Evolutionary conservation across 352 stramenopile species (phyloP).

Genomic region (Globisporangium cylindrosporum): DNA sequence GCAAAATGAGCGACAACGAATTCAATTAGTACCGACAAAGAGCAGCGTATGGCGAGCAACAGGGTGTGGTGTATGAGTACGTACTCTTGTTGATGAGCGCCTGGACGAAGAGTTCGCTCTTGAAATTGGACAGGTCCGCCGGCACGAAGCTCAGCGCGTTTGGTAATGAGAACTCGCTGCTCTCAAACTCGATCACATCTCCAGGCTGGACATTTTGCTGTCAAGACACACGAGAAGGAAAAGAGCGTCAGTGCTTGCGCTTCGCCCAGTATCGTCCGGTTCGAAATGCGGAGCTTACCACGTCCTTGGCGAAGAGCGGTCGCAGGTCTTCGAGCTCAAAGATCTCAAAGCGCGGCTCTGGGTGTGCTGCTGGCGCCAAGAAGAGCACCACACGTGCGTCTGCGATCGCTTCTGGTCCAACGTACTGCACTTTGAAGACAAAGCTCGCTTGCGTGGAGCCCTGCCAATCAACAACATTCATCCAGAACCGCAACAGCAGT

Average conservation of each 20-base stretch:
- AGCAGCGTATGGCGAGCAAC: not conserved
- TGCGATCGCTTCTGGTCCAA: slow-evolving; percentile 29
- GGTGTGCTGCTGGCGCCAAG: slow-evolving; percentile 36
- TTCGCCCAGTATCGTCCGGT: not conserved
- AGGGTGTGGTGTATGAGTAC: slow-evolving; percentile 3
- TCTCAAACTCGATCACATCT: slow-evolving; percentile 66
- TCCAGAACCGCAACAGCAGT: not conserved
- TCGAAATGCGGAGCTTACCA: slow-evolving; percentile 25
- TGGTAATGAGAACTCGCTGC: slow-evolving; percentile 50
- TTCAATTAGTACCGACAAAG: slow-evolving; percentile 1
- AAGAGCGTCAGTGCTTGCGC: not conserved
- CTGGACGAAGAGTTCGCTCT: slow-evolving; percentile 50
- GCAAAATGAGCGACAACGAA: not conserved
- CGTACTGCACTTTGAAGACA: slow-evolving; percentile 51
- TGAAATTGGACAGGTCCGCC: slow-evolving; percentile 45
- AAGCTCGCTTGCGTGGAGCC: slow-evolving; percentile 45
- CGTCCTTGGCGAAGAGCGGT: slow-evolving; percentile 65
- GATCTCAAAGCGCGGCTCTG: slow-evolving; percentile 51
- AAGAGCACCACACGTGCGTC: slow-evolving; percentile 62
- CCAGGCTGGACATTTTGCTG: slow-evolving; percentile 46
- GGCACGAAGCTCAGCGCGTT: slow-evolving; percentile 63
- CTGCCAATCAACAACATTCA: slow-evolving; percentile 15
- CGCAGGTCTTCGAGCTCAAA: slow-evolving; percentile 58
- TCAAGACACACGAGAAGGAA: not conserved
- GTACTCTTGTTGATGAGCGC: slow-evolving; percentile 62